Percentiles rank a stretch among this genome's conserved stretches.
These are phyloP conservation scores for Cutaneotrichosporon spelunceum DNA, from an alignment of 1,284 basidiomycete species.

Conservation along the genomic window DNA sequence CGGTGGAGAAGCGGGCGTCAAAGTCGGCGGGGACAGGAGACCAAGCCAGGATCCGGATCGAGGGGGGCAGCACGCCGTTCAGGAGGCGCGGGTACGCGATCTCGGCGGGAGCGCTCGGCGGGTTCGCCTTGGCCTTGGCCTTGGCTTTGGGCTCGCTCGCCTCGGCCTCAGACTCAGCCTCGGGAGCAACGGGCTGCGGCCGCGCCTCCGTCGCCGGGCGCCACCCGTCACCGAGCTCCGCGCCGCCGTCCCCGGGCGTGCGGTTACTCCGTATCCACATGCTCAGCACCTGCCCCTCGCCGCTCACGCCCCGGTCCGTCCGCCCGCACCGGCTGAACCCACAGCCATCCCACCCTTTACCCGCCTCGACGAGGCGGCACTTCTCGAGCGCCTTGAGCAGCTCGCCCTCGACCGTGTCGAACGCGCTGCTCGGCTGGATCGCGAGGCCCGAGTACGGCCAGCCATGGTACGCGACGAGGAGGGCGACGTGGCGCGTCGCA, in stretches of 20 bases:
- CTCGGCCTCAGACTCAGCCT: neutral
- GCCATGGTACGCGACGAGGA: slow-evolving; percentile 89
- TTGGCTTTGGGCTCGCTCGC: slow-evolving; percentile 11
- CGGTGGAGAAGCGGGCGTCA: slow-evolving; percentile 84
- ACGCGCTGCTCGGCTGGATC: slow-evolving; percentile 60
- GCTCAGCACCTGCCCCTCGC: slow-evolving; percentile 88
- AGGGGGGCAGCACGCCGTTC: slow-evolving; percentile 84
- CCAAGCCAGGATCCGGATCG: slow-evolving; percentile 93
- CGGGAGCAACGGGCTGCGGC: slow-evolving; percentile 4
- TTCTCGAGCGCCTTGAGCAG: slow-evolving; percentile 77
- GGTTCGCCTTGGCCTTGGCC: neutral
- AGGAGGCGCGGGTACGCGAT: slow-evolving; percentile 75
- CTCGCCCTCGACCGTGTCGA: slow-evolving; percentile 88
- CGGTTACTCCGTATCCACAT: slow-evolving; percentile 74
- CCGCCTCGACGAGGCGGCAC: slow-evolving; percentile 69
- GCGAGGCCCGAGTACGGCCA: slow-evolving; percentile 89
- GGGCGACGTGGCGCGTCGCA: slow-evolving; percentile 79
- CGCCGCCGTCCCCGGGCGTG: slow-evolving; percentile 33
- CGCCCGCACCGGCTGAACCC: slow-evolving; percentile 88
- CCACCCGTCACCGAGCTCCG: slow-evolving; percentile 32
- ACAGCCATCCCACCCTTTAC: slow-evolving; percentile 74
- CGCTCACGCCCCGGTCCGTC: slow-evolving; percentile 92
- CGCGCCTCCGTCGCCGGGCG: slow-evolving; percentile 16
- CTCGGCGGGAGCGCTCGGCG: no score
- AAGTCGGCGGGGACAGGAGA: slow-evolving; percentile 78